phyloP scores from a whole-genome alignment of 2,329 filamentous ascomycete species.

The Chalaropsis thielavioides region DNA sequence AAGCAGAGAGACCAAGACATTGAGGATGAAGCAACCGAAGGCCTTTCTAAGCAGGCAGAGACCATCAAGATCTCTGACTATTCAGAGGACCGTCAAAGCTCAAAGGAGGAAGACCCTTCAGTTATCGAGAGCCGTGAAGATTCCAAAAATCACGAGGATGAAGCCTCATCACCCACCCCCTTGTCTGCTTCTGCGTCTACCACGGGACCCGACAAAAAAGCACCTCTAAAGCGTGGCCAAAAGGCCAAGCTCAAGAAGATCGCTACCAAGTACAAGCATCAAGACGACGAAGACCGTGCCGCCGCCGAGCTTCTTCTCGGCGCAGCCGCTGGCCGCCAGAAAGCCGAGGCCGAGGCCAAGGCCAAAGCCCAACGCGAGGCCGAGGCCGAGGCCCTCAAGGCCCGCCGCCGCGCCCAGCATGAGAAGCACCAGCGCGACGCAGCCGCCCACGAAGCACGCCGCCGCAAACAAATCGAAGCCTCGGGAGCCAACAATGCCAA shows the following conservation, averaged over 20 bases:
- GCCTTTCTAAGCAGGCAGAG: not conserved
- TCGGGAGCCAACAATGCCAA: constrained; percentile 20
- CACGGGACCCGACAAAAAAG: constrained; percentile 31
- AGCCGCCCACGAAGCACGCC: constrained; percentile 59
- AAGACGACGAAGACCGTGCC: constrained; percentile 84
- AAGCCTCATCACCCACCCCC: constrained; percentile 15
- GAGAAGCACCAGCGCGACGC: constrained; percentile 60
- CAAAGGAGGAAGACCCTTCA: constrained; percentile 2
- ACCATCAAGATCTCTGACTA: not conserved
- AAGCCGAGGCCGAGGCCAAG: constrained; percentile 51
- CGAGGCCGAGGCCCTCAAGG: constrained; percentile 47
- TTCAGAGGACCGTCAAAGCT: not conserved
- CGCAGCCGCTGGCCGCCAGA: constrained; percentile 50
- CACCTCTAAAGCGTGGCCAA: constrained; percentile 53
- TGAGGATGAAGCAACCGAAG: not conserved
- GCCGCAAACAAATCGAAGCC: constrained; percentile 37
- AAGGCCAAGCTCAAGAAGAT: constrained; percentile 74
- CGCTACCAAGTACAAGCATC: constrained; percentile 76
- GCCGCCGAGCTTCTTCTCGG: constrained; percentile 81
- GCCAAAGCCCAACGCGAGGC: constrained; percentile 57
- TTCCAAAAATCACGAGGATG: constrained; percentile 18
- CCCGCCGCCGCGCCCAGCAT: constrained; percentile 68
- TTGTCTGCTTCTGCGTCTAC: constrained; percentile 16
- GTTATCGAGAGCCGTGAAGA: not conserved
- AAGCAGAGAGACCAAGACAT: not conserved